Conservation (phyloP, 306 rosid genomes). For the Lathyrus tuberosus region DNA sequence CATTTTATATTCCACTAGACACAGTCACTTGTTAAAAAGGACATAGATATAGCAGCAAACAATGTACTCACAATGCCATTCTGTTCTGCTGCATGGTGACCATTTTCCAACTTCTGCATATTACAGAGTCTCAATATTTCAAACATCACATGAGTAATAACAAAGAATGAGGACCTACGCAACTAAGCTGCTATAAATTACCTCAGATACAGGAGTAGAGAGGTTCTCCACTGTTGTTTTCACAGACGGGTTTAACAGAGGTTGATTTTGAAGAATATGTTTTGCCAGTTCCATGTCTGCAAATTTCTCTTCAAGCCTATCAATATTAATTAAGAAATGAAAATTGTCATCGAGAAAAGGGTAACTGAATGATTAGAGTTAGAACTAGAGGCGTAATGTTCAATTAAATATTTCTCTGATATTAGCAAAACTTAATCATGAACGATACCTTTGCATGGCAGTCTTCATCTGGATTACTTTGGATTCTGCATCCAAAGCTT, state of each 20-base stretch:
- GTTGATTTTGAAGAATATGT: constrained; percentile 77
- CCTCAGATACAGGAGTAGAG: constrained; percentile 59
- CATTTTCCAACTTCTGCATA: constrained; percentile 81
- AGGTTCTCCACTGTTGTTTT: constrained; percentile 64
- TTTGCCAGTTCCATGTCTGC: constrained; percentile 80
- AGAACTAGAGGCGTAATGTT: constrained; percentile 5
- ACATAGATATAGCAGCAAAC: constrained; percentile 12
- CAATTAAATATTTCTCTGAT: constrained; percentile 26
- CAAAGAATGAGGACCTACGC: constrained; percentile 11
- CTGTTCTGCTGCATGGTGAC: constrained; percentile 64
- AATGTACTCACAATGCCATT: constrained; percentile 54
- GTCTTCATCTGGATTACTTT: constrained; percentile 90
- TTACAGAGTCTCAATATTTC: constrained; percentile 19
- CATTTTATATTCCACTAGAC: constrained; percentile 34
- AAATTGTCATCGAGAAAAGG: constrained; percentile 34
- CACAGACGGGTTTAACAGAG: constrained; percentile 57
- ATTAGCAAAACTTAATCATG: constrained; percentile 35
- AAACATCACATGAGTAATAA: constrained; percentile 10
- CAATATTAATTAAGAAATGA: constrained; percentile 36
- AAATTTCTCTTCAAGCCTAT: constrained; percentile 91
- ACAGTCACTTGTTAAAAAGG: constrained; percentile 1
- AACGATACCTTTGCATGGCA: constrained; percentile 84
- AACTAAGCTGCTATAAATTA: constrained; percentile 39
- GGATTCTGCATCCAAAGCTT: constrained; percentile 93
- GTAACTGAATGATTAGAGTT: constrained; percentile 6